phyloP scores from a whole-genome alignment of 805 yeast genomes.

The Kazachstania bromeliacearum region DNA sequence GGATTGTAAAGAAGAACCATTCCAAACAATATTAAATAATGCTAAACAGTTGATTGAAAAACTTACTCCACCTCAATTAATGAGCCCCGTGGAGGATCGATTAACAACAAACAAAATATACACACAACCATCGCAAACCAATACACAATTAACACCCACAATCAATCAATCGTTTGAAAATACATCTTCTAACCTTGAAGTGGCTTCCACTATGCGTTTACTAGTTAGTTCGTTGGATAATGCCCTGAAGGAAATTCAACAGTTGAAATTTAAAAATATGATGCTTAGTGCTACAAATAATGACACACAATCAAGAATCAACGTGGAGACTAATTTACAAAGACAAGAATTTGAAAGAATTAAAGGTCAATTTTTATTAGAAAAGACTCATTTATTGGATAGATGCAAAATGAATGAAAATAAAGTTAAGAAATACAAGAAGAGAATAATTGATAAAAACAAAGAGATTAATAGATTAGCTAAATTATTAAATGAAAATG shows the following conservation, averaged over 20 bases:
- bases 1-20: no score
- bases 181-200: background rate
- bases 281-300: constrained; percentile 29
- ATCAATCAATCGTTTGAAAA: background rate
- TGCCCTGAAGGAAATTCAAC: constrained; percentile 26
- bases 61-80: constrained; percentile 4
- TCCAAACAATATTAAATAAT: constrained; percentile 4
- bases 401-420: constrained; percentile 35
- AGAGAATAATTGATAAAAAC: constrained; percentile 36
- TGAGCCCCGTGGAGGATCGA: constrained; percentile 9
- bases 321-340: constrained; percentile 23
- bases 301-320: constrained; percentile 19
- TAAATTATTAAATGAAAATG: constrained; percentile 24
- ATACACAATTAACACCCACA: background rate
- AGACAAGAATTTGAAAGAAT: constrained; percentile 29
- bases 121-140: background rate
- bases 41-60: constrained; percentile 9
- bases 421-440: constrained; percentile 37
- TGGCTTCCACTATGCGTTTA: constrained; percentile 8
- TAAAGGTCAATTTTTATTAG: constrained; percentile 27
- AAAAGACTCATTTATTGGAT: constrained; percentile 29
- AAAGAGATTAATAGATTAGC: constrained; percentile 35
- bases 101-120: background rate
- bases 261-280: constrained; percentile 31
- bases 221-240: constrained; percentile 17